phyloP scores from a whole-genome alignment of 306 rosid genomes.

The Rubus parviflorus region DNA sequence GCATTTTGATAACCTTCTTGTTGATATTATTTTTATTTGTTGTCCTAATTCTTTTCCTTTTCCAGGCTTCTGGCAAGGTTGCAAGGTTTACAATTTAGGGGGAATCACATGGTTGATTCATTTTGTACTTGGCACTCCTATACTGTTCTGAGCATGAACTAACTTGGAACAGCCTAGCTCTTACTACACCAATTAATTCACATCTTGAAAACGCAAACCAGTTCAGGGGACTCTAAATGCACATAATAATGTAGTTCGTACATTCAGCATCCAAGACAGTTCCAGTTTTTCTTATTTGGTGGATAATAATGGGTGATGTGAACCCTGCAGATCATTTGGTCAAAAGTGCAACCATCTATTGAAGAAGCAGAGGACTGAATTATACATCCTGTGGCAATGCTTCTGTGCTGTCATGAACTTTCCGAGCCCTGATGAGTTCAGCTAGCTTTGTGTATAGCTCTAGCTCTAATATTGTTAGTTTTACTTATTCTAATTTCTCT shows the following conservation, averaged over 20 bases:
- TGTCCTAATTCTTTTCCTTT: not conserved
- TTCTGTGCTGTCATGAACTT: not conserved
- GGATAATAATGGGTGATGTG: too few relatives aligned
- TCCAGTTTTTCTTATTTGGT: not conserved
- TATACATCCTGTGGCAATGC: not conserved
- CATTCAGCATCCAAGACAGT: not conserved
- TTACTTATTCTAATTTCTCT: not conserved
- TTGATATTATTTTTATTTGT: not conserved
- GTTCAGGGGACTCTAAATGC: not conserved
- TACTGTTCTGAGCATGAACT: not conserved
- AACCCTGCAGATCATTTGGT: not conserved
- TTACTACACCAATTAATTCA: not conserved
- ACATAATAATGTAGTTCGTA: not conserved
- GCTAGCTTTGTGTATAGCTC: not conserved
- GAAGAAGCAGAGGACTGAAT: not conserved
- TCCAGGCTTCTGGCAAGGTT: constrained; percentile 65
- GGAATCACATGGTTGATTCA: constrained; percentile 1
- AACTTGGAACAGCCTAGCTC: not conserved
- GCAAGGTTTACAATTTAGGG: constrained; percentile 33
- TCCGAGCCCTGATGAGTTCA: not conserved
- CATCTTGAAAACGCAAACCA: not conserved
- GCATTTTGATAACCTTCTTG: not conserved
- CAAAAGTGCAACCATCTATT: not conserved
- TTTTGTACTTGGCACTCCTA: not conserved
- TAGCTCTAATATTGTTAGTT: not conserved